Conservation (phyloP, 148 eudicot genomes). For the Pharnaceum exiguum region DNA sequence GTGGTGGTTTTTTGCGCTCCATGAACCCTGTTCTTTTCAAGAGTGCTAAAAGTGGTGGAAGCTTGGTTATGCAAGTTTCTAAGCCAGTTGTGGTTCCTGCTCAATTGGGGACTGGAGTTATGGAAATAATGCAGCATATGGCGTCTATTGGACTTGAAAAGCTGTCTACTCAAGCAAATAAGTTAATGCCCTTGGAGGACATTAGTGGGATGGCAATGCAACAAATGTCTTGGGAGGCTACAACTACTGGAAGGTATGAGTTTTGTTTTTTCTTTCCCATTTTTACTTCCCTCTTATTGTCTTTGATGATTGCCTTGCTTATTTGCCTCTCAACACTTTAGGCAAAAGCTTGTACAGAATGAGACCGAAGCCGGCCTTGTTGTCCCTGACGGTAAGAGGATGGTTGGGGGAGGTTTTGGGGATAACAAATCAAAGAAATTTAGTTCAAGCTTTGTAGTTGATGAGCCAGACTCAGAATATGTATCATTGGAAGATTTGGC, state of each 20-base stretch:
- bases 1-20: slow-evolving; percentile 57
- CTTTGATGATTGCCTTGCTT: background rate
- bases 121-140: slow-evolving; percentile 48
- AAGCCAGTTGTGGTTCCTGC: slow-evolving; percentile 62
- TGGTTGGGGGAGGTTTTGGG: slow-evolving; percentile 30
- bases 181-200: slow-evolving; percentile 66
- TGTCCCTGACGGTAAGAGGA: slow-evolving; percentile 28
- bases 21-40: slow-evolving; percentile 53
- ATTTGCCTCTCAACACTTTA: slow-evolving; percentile 21
- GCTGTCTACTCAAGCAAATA: slow-evolving; percentile 46
- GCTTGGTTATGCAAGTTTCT: slow-evolving; percentile 66
- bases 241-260: slow-evolving; percentile 33
- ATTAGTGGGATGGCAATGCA: slow-evolving; percentile 52
- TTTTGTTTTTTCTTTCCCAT: background rate
- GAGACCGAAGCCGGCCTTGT: slow-evolving; percentile 26
- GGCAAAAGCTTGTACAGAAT: slow-evolving; percentile 41
- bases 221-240: slow-evolving; percentile 42
- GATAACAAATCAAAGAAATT: slow-evolving; percentile 29
- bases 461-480: slow-evolving; percentile 52
- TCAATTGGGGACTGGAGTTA: slow-evolving; percentile 46
- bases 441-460: slow-evolving; percentile 24
- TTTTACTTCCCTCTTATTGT: slow-evolving; percentile 1
- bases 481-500: slow-evolving; percentile 90
- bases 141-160: slow-evolving; percentile 55
- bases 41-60: slow-evolving; percentile 54